Conservation (phyloP, 2,329 filamentous ascomycete species). For the Thelonectria rubi region DNA sequence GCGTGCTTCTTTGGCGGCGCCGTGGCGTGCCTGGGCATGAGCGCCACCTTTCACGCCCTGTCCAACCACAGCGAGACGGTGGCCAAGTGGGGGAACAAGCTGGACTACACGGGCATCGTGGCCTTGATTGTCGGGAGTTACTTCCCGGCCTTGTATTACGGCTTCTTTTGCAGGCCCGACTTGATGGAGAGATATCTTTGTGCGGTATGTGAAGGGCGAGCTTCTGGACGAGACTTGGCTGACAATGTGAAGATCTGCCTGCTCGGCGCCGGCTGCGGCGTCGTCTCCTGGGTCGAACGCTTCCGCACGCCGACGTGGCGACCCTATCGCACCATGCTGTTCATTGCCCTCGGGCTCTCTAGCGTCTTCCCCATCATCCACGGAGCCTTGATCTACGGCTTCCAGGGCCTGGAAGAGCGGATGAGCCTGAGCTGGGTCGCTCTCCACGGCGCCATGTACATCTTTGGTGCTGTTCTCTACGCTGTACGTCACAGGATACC, state of each 20-base stretch:
- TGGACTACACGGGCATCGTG: conserved; percentile 96
- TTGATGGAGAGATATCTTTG: conserved; percentile 78
- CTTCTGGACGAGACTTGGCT: conserved; percentile 18
- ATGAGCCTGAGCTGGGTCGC: conserved; percentile 86
- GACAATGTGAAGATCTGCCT: conserved; percentile 70
- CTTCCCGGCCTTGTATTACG: conserved; percentile 88
- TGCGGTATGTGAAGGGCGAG: conserved; percentile 65
- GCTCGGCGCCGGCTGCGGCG: conserved; percentile 78
- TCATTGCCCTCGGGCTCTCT: conserved; percentile 85
- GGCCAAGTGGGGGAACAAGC: conserved; percentile 85
- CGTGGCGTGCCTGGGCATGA: conserved; percentile 78
- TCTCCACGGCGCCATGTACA: conserved; percentile 83
- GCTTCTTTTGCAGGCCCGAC: conserved; percentile 74
- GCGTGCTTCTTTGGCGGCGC: conserved; percentile 82
- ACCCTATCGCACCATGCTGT: conserved; percentile 88
- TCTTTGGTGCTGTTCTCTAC: conserved; percentile 85
- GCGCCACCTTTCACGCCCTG: conserved; percentile 84
- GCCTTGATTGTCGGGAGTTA: conserved; percentile 91
- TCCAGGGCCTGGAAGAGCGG: conserved; percentile 69
- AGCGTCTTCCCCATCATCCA: conserved; percentile 86
- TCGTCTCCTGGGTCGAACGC: conserved; percentile 79
- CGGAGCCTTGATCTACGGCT: conserved; percentile 73
- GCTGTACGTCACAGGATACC: conserved; percentile 65
- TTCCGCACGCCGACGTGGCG: conserved; percentile 88
- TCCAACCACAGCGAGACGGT: conserved; percentile 84